Evolutionary conservation across 257 asterid species (phyloP).

Genomic region (Ocimum tenuiflorum): DNA sequence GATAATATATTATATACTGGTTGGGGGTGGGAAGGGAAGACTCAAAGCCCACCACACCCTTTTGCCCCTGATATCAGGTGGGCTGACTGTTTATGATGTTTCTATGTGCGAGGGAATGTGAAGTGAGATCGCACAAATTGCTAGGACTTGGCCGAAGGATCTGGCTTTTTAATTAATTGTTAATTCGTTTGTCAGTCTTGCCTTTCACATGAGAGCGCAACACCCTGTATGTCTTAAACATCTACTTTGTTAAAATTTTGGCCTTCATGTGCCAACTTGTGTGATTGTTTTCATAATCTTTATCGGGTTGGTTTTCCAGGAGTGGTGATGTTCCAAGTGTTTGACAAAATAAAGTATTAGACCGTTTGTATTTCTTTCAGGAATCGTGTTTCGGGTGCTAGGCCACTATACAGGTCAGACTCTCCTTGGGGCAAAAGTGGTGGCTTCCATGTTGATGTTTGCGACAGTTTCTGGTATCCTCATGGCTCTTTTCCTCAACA

Average conservation of each 20-base stretch:
- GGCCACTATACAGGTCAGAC: constrained; percentile 94
- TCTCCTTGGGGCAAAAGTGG: constrained; percentile 98
- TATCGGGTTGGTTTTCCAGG: no score
- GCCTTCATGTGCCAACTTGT: not conserved
- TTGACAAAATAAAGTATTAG: not conserved
- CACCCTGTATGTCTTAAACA: not conserved
- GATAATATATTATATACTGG: no score
- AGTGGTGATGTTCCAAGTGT: not conserved
- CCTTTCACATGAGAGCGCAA: not conserved
- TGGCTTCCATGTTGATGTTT: constrained; percentile 92
- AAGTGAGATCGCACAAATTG: not conserved
- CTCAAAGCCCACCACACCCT: not conserved
- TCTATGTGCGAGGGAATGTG: not conserved
- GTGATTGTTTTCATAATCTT: not conserved
- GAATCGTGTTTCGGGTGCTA: constrained; percentile 71
- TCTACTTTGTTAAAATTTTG: not conserved
- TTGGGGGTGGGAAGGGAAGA: not conserved
- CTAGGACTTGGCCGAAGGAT: not conserved
- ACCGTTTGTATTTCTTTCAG: constrained; percentile 27
- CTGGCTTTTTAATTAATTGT: not conserved
- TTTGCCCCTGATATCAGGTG: not conserved
- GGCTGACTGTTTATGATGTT: not conserved
- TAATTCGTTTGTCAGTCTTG: not conserved
- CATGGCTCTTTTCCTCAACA: constrained; percentile 98
- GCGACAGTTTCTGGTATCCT: constrained; percentile 97